phyloP scores from a whole-genome alignment of 2,329 filamentous ascomycete genomes.

The Monosporascus sp. region DNA sequence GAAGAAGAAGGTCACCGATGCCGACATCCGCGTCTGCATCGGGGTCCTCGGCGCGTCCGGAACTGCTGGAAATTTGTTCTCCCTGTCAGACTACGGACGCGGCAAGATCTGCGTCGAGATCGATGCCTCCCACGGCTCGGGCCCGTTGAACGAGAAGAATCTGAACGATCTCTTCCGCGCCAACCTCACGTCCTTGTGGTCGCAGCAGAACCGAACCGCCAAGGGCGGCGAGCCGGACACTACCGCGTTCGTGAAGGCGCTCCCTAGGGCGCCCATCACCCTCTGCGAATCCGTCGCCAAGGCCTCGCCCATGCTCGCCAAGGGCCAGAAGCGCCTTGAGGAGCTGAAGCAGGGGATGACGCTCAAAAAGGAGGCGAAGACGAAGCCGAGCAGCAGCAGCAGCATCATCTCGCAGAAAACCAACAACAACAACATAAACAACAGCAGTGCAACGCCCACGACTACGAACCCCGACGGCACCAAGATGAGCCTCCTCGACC shows the following conservation, averaged over 20 bases:
- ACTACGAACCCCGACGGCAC: constrained; percentile 36
- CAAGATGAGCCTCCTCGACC: constrained; percentile 67
- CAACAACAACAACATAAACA: neutral
- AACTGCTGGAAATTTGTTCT: constrained; percentile 16
- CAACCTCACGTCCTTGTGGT: constrained; percentile 44
- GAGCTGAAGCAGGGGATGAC: constrained; percentile 61
- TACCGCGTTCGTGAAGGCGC: constrained; percentile 46
- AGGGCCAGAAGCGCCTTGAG: constrained; percentile 63
- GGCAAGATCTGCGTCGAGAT: constrained; percentile 54
- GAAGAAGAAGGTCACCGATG: constrained; percentile 58
- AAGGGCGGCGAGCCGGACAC: constrained; percentile 26
- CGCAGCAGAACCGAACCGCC: constrained; percentile 20
- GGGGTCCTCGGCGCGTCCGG: constrained; percentile 47
- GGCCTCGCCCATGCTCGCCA: constrained; percentile 53
- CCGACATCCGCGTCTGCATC: constrained; percentile 62
- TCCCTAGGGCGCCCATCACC: constrained; percentile 51
- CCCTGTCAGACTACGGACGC: constrained; percentile 36
- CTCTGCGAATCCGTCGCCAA: constrained; percentile 46
- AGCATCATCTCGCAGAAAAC: neutral
- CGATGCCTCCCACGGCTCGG: constrained; percentile 28
- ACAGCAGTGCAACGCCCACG: constrained; percentile 13
- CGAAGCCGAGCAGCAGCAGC: constrained; percentile 25
- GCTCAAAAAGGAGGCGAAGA: constrained; percentile 36
- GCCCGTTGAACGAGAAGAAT: constrained; percentile 42
- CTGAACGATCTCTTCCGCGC: constrained; percentile 50